Evolutionary conservation across 768 basidiomycete genomes (phyloP), one percentile per base, ranked within the genome.

Genomic region (Mycena metata): DNA sequence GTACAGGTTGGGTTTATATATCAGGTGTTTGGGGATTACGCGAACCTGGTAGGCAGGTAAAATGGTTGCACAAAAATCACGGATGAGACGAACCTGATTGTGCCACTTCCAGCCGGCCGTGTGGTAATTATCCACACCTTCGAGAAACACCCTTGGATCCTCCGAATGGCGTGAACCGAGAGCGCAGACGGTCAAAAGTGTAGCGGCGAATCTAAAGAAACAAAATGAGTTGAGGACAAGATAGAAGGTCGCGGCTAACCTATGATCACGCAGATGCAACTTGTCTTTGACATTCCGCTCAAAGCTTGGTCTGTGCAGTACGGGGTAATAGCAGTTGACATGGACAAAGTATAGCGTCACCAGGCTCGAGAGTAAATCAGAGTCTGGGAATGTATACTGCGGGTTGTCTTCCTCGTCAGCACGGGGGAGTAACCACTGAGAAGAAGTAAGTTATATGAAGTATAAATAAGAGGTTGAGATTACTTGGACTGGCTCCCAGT

Each of bases 271-370:
- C 11, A 81, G 75, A 74, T 94, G 89, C 6, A 88, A 72, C 1
- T 84, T 83, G 6, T 86, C 82, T 1, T 74, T 72, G 42, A 91
- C 75, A 19, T 83, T 81, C 41, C 78, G 78, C 54, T 90, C 85
- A 67, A 96, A 95, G 16, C 87, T 88, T 0, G 89, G 89, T 0
- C 89, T 85, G 74, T 96, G 94, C 5, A 97, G 79, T 11, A 96
- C 79, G 0, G 94, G 93, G 5, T 85, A 75, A 56, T 86, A 83
- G 3, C 74, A 67, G 72, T 94, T 91, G 67, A 85, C 69, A 33
- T 86, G 69, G 0, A 66, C 70, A 75, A 96, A 65, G 17, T 65
- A 65, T 17, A 84, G 76, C 45, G 90, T 83, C 54, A 94, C 79
- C n/a, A 97, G 84, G 0, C 69, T 66, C 0, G 72, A 59, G 7